phyloP scores from a whole-genome alignment of 176 grass and related monocot genomes.

The Musa schizocarpa region DNA sequence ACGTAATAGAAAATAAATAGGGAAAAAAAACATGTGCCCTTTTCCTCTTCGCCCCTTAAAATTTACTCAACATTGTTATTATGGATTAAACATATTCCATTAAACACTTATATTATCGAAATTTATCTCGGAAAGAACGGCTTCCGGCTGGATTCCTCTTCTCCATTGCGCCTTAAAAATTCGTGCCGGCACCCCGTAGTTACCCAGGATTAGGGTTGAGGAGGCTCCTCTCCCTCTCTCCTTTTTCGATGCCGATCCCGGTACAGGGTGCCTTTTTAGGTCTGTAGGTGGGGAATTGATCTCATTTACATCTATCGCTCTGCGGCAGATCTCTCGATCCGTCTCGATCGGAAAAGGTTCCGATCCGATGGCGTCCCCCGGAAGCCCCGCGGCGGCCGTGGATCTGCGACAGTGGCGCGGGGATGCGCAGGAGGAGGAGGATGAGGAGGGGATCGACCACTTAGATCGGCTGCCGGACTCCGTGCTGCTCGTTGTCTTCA shows the following conservation, averaged over 20 bases:
- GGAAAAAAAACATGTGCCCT: too few species aligned
- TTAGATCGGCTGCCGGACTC: slow-evolving; percentile 13
- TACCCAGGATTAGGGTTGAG: background rate
- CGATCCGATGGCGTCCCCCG: background rate
- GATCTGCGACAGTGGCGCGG: background rate
- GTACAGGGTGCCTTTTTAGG: too few species aligned
- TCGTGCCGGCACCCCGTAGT: background rate
- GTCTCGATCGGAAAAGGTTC: too few species aligned
- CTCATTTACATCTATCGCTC: too few species aligned
- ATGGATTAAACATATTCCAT: too few species aligned
- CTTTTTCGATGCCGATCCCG: background rate
- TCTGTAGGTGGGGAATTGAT: background rate
- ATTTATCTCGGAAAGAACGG: background rate
- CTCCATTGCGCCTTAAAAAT: background rate
- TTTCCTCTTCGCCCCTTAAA: too few species aligned
- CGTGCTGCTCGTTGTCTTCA: slow-evolving; percentile 26
- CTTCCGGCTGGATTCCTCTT: background rate
- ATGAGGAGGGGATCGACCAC: slow-evolving; percentile 4
- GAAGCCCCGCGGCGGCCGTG: background rate
- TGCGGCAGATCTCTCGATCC: background rate
- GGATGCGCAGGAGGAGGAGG: background rate
- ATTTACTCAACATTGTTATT: too few species aligned
- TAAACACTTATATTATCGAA: too few species aligned
- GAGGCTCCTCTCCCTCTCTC: background rate
- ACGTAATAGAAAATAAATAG: too few species aligned